phyloP scores from a whole-genome alignment of 73 alveolate species.

The Paramecium octaurelia region DNA sequence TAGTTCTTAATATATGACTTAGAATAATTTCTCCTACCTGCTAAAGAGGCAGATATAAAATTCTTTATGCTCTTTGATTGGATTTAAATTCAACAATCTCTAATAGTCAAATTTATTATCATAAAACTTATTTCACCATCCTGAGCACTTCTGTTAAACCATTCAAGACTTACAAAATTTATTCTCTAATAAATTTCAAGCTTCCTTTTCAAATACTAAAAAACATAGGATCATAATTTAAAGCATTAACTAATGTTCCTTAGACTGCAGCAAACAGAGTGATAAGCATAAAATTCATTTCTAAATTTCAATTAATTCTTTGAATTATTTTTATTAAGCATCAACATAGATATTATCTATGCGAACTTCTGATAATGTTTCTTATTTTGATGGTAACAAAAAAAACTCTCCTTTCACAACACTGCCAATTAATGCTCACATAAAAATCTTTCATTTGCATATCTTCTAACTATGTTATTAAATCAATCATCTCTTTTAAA shows the following conservation, averaged over 20 bases:
- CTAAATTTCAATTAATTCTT: neutral
- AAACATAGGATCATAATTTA: neutral
- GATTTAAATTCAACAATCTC: neutral
- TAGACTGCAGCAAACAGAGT: neutral
- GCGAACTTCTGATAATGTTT: too few relatives aligned
- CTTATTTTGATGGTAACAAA: too few relatives aligned
- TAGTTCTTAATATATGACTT: neutral
- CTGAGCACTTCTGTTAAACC: neutral
- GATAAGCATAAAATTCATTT: neutral
- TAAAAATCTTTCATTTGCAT: neutral
- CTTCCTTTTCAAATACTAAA: neutral
- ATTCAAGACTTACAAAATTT: neutral
- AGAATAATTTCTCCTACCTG: conserved; percentile 37
- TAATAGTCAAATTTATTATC: conserved; percentile 24
- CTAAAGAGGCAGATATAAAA: conserved; percentile 43
- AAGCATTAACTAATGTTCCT: neutral
- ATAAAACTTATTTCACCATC: neutral
- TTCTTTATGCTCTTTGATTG: neutral
- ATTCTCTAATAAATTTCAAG: neutral
- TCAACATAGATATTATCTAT: neutral
- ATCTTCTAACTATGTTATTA: neutral
- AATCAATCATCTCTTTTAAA: neutral
- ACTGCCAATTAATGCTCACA: neutral
- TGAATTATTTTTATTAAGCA: neutral
- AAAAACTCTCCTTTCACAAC: too few relatives aligned